Evolutionary conservation across 371 early-diverging fungal genomes (phyloP), one percentile per base, ranked within the genome.

Genomic region (Funneliformis caledonium): DNA sequence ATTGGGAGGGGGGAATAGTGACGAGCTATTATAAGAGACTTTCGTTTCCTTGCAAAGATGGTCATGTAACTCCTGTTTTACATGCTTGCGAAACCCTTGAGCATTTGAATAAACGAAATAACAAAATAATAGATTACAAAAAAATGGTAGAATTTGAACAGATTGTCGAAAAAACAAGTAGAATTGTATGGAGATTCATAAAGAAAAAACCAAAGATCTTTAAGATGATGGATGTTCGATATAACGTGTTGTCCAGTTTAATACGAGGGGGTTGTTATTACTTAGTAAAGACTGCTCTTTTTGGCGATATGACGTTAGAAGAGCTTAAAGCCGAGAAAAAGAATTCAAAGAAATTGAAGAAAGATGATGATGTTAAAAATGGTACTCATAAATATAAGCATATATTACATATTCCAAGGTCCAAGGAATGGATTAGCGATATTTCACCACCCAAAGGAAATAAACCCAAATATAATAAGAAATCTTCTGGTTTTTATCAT

Each of bases 331-430:
- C 16, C 19, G 56, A 11, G 0, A 56, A 56, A 56, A 56, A 56
- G 19, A 4, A 0, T 9, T 47, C 11, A 56, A 56, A 56, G 56
- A 37, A 48, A 37, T 31, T 37, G 16, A 52, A 31, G 26, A 47
- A 42, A 33, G 70, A 47, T 7, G 5, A 42, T 12, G 43, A 45
- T 4, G 2, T 4, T 52, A 50, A n/a, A 7, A 19, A 37, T 37
- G 0, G 37, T 37, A 37, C 37, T 37, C 37, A 56, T 56, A 56
- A 56, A 56, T 19, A 56, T 56, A 56, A 56, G 56, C 56, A 56
- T 19, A 19, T 56, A 56, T 62, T 76, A 9, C 76, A 76, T 76
- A 43, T 61, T 4, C 76, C 76, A 22, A 59, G 26, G 61, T 2
- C 43, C n/a, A 6, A 43, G 9, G n/a, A 61, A 76, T 61, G 76